Base-by-base conservation (phyloP, 805 yeast species). In the Candida saitoana region DNA sequence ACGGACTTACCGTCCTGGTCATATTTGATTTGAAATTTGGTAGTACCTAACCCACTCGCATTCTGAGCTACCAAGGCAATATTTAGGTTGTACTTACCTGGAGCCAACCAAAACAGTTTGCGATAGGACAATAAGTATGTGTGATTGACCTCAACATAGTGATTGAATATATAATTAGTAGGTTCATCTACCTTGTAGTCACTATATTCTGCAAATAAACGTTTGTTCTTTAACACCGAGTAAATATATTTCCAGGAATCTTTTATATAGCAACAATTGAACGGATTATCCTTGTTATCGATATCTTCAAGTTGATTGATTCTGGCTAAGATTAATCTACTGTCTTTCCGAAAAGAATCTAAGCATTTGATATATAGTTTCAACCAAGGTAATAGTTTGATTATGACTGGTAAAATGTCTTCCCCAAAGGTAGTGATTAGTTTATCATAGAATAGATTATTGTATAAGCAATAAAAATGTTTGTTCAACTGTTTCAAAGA, bases 181-280 rank as follows among this genome's bases (percentile, higher is more conserved):
- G 79, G 78, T 51, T 74, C 76, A 49, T 76, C 80, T 4, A 74
- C 65, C 34, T 58, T 56, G 45, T 71, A 68, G 47, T 69, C 71
- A 3, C 59, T 44, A 34, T 62, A 59, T 34, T 74, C 77, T 14
- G 82, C 78, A 55, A 73, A 80, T 20, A 80, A 49, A 33, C 84
- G 57, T 38, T 77, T 68, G 50, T 77, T 79, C 46, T 67, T 69
- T 43, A 77, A 57, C 5, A 81, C 59, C 0, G 77, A 69, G 46
- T 74, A 76, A 1, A 79, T 63, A 20, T 79, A 59, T 46, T 62
- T 66, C 84, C 84, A 81, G 0, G 80, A 74, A 55, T 77, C 83
- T 42, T 63, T 65, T 11, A 76, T 54, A 45, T 53, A 75, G 41
- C 49, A 44, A 18, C 54, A 50, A 41, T 63, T 48, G 14, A 63